Conservation (phyloP, 2,329 filamentous ascomycete genomes). For the Penicillium sp. region DNA sequence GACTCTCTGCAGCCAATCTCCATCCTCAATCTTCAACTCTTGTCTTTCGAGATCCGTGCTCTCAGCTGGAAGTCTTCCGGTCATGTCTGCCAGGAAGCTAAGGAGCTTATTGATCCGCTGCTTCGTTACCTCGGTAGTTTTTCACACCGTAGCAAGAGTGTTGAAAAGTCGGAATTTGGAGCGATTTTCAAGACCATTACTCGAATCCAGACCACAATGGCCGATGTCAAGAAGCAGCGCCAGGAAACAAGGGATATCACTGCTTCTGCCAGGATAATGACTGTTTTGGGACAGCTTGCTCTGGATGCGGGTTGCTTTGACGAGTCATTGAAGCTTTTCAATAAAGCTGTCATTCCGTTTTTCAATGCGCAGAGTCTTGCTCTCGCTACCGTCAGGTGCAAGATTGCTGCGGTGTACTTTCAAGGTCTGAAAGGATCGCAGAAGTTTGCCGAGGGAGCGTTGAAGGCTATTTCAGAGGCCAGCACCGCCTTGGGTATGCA, state of each 20-base stretch:
- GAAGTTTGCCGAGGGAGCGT: constrained; percentile 16
- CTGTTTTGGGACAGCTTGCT: constrained; percentile 35
- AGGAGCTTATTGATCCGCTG: constrained; percentile 42
- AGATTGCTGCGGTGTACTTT: constrained; percentile 34
- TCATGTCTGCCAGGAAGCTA: constrained; percentile 36
- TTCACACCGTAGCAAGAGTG: constrained; percentile 27
- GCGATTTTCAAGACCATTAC: constrained; percentile 32
- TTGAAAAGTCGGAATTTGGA: constrained; percentile 35
- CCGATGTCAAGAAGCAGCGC: constrained; percentile 24
- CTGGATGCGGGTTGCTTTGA: constrained; percentile 36
- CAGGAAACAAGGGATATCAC: constrained; percentile 18
- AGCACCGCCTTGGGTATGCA: constrained; percentile 30
- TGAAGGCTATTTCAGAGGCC: constrained; percentile 29
- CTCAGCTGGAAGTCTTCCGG: constrained; percentile 40
- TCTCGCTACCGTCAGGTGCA: constrained; percentile 35
- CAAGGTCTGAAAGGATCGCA: constrained; percentile 24
- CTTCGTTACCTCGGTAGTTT: constrained; percentile 36
- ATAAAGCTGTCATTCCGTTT: constrained; percentile 27
- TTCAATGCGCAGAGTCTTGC: constrained; percentile 28
- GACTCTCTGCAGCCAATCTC: constrained; percentile 26
- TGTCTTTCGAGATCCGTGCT: constrained; percentile 37
- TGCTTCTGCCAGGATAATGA: constrained; percentile 30
- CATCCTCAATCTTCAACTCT: constrained; percentile 34
- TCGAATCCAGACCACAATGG: constrained; percentile 29
- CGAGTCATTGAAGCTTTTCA: constrained; percentile 35